These are phyloP conservation scores for Calycina herbarum DNA, from an alignment of 2,329 filamentous ascomycete species.

Conservation along the genomic window DNA sequence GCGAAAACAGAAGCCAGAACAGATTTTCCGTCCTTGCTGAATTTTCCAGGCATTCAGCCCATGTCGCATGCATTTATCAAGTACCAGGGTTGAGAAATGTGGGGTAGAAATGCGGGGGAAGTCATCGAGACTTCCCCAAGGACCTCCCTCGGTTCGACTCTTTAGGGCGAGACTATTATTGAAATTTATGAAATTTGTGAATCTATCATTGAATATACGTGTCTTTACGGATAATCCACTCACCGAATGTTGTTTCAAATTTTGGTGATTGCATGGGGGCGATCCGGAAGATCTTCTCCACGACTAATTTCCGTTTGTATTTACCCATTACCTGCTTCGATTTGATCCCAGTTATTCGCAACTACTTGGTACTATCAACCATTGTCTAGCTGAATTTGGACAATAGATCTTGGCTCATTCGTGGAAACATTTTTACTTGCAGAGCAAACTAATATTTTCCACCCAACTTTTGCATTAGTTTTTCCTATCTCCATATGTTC, in stretches of 20 bases:
- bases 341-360: not conserved
- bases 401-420: not conserved
- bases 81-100: not conserved
- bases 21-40: not conserved
- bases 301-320: not conserved
- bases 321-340: not conserved
- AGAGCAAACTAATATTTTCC: not conserved
- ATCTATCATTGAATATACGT: not conserved
- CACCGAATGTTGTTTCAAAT: not conserved
- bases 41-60: not conserved
- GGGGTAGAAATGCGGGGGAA: not conserved
- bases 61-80: not conserved
- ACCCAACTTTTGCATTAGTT: not conserved
- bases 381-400: not conserved
- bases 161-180: not conserved
- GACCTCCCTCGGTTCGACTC: not conserved
- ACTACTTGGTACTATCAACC: not conserved
- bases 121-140: not conserved
- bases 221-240: not conserved
- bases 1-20: not conserved
- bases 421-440: not conserved
- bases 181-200: not conserved
- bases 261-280: not conserved
- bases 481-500: not conserved
- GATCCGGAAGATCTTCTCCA: conserved; percentile 1